Evolutionary conservation across 768 basidiomycete species (phyloP).

Genomic region (Rhodocollybia butyracea): DNA sequence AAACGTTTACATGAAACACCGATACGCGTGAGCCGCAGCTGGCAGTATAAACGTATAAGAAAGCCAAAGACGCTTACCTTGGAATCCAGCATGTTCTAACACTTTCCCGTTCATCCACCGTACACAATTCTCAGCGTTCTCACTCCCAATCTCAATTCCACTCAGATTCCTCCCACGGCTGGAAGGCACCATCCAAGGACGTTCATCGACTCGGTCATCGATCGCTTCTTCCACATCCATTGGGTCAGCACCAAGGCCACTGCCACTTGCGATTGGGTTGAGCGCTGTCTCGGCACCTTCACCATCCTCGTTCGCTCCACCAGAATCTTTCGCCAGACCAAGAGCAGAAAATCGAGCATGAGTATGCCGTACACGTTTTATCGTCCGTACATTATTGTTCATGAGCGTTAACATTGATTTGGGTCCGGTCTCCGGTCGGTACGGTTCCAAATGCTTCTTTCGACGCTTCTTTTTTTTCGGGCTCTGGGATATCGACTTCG

Average conservation of each 20-base stretch:
- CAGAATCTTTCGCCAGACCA: conserved; percentile 32
- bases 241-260: conserved; percentile 26
- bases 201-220: conserved; percentile 54
- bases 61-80: conserved; percentile 51
- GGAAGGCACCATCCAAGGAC: conserved; percentile 47
- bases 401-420: conserved; percentile 63
- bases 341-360: conserved; percentile 70
- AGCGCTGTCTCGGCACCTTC: conserved; percentile 22
- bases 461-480: conserved; percentile 35
- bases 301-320: conserved; percentile 33
- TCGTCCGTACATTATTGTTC: conserved; percentile 74
- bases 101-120: conserved; percentile 74
- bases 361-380: conserved; percentile 69
- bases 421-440: conserved; percentile 20
- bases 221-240: conserved; percentile 17
- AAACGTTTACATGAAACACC: background rate
- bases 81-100: conserved; percentile 88
- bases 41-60: background rate
- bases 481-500: conserved; percentile 11
- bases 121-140: conserved; percentile 60
- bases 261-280: background rate
- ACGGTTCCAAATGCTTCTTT: conserved; percentile 11
- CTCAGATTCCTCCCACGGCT: conserved; percentile 12
- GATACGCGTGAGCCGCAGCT: background rate
- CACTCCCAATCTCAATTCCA: conserved; percentile 56